phyloP scores from a whole-genome alignment of 345 rosid genomes.

The Camelina neglecta region DNA sequence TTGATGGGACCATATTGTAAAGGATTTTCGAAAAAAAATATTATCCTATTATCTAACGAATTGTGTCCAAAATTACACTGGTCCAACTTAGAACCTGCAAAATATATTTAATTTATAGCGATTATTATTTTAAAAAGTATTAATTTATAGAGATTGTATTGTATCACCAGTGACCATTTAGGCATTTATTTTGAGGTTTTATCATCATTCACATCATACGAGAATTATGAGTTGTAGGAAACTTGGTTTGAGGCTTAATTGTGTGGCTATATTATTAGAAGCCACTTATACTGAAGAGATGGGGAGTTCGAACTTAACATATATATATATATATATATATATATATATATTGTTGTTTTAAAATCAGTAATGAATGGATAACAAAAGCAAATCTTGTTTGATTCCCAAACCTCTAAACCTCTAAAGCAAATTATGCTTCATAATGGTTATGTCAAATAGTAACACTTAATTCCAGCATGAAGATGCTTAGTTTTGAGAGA shows the following conservation, averaged over 20 bases:
- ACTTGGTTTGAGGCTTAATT: background rate
- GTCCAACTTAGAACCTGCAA: too few relatives aligned
- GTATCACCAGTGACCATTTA: too few relatives aligned
- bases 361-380: background rate
- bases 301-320: background rate
- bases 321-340: background rate
- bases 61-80: too few relatives aligned
- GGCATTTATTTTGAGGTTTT: too few relatives aligned
- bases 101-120: too few relatives aligned
- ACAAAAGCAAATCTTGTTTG: background rate
- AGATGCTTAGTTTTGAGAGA: background rate
- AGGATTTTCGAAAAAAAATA: too few relatives aligned
- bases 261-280: background rate
- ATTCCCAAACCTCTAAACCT: background rate
- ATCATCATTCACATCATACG: too few relatives aligned
- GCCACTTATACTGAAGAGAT: background rate
- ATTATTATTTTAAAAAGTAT: too few relatives aligned
- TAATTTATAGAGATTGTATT: too few relatives aligned
- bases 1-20: too few relatives aligned
- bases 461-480: background rate
- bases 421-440: too few relatives aligned
- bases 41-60: too few relatives aligned
- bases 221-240: background rate
- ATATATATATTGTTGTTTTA: background rate
- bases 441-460: background rate